Base-by-base conservation (phyloP, 352 stramenopile species). In the Phytophthora megakarya region DNA sequence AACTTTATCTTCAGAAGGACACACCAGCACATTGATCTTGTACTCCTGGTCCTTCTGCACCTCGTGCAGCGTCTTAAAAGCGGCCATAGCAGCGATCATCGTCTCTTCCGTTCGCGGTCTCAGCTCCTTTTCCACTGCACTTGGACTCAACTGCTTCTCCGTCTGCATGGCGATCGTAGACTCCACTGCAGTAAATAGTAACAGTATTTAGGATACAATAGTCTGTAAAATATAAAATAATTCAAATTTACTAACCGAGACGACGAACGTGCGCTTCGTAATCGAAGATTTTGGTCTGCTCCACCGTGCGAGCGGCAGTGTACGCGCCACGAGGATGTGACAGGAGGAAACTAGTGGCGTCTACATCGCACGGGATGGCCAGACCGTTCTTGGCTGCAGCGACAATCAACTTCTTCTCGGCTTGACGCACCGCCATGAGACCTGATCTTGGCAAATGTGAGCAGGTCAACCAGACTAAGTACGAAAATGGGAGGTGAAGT, bases 21-120 rank as follows among this genome's bases (percentile, higher is more conserved):
- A 92, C 35, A 95, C 74, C 15, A 95, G 71, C 26, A 93, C 70
- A 39, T 87, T 93, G 59, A 95, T 79, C 68, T 95, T 95, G 79
- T 89, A 95, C 70, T 95, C 86, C 33, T 93, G 75, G 6, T 75
- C 30, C 12, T 77, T 57, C 7, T 82, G 38, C 9, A 65, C 61
- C 25, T 80, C 57, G 38, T 81, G 82, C 22, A 78, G 63, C 9
- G 59, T 23, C 42, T 85, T 74, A 55, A 95, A 87, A 13, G 78
- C 61, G 26, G 63, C 39, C 86, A 95, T 92, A 1, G 86, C 86
- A 1, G 83, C 86, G 8, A 75, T 67, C 49, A 95, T 66, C 38
- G 86, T 95, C 22, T 70, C 76, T 51, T 88, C 75, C 0, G 80
- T 83, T 12, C 80, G 76, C 15, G 83, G 76, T 50, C 76, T 74